A percentile compares a stretch with the other conserved stretches of the same genome.
Evolutionary conservation across 345 rosid genomes (phyloP).

Genomic region (Reutealis trisperma): DNA sequence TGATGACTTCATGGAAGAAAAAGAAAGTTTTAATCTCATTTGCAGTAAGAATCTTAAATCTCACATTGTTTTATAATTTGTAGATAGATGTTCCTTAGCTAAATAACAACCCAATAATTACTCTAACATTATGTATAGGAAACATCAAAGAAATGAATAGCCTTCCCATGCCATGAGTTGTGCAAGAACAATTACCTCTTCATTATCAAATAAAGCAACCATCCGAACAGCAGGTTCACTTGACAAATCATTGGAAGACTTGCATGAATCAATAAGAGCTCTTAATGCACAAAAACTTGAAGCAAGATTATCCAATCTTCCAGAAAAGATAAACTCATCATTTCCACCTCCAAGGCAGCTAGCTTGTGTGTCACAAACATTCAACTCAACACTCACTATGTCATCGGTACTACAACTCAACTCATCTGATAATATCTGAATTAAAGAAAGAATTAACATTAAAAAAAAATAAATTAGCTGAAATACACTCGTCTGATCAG

Average conservation of each 20-base stretch:
- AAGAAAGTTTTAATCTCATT: neutral
- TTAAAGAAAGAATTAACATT: conserved; percentile 10
- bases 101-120: neutral
- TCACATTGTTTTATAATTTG: neutral
- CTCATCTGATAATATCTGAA: conserved; percentile 74
- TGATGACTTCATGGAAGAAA: neutral
- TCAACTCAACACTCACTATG: conserved; percentile 79
- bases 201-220: conserved; percentile 95
- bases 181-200: conserved; percentile 61
- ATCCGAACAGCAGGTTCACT: conserved; percentile 69
- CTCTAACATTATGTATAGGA: conserved; percentile 6
- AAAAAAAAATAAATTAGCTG: neutral
- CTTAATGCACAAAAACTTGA: conserved; percentile 86
- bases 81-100: neutral
- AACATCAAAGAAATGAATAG: conserved; percentile 13
- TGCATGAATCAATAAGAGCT: conserved; percentile 83
- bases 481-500: neutral
- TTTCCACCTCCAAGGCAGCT: conserved; percentile 97
- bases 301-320: conserved; percentile 95
- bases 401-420: conserved; percentile 62
- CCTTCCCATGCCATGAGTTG: neutral
- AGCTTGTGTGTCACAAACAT: conserved; percentile 93
- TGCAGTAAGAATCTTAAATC: neutral
- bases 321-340: conserved; percentile 88
- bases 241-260: conserved; percentile 50